phyloP scores from a whole-genome alignment of 2,329 filamentous ascomycete genomes.

The Fusarium chaquense region DNA sequence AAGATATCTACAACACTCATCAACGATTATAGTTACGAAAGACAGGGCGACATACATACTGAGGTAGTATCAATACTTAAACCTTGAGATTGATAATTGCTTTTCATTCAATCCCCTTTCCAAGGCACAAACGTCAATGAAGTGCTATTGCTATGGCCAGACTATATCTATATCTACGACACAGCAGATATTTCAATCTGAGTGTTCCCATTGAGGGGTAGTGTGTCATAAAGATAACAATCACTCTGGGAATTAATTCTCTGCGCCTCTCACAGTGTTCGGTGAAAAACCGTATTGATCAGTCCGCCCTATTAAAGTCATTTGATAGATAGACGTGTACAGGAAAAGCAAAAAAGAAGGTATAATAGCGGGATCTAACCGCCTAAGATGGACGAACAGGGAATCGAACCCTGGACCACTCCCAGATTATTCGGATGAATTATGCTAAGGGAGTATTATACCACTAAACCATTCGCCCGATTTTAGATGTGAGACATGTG shows the following conservation, averaged over 20 bases:
- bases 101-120: neutral
- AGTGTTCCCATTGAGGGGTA: too few relatives aligned
- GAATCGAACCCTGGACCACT: conserved; percentile 37
- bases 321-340: too few relatives aligned
- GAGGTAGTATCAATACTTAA: too few relatives aligned
- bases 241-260: too few relatives aligned
- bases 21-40: too few relatives aligned
- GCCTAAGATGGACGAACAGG: conserved; percentile 23
- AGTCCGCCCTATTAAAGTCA: too few relatives aligned
- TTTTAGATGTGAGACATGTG: rapidly evolving
- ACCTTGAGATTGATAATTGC: neutral
- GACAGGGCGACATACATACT: too few relatives aligned
- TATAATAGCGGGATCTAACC: conserved; percentile 7
- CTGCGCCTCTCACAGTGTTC: too few relatives aligned
- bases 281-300: too few relatives aligned
- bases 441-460: conserved; percentile 37
- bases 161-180: neutral
- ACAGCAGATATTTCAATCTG: neutral
- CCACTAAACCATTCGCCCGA: conserved; percentile 35
- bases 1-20: too few relatives aligned
- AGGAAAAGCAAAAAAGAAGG: neutral
- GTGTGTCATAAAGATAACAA: neutral
- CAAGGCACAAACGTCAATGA: neutral
- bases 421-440: conserved; percentile 21
- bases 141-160: neutral